Base-by-base conservation (phyloP, 2,329 filamentous ascomycete genomes). In the Diplodia scrobiculata region DNA sequence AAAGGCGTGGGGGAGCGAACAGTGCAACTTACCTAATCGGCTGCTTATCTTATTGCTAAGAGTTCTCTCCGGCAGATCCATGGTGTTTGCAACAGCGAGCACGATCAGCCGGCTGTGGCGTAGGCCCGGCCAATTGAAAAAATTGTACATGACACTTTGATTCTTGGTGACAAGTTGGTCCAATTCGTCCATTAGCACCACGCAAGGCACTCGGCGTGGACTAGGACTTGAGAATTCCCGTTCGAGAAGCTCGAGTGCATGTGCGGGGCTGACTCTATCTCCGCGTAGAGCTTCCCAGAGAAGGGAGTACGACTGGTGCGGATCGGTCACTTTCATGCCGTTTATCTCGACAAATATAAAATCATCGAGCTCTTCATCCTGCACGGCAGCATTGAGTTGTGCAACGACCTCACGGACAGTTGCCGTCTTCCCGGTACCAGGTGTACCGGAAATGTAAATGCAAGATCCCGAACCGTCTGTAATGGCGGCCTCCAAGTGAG, bases 71-170 rank as follows among this genome's bases (percentile, higher is more conserved):
- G 95, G 95, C 67, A 99, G 80, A 79, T 99, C 95, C 95, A 99
- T 99, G 27, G 95, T 99, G 78, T 99, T 99, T 63, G 95, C 96
- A 19, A 99, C 95, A 11, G 96, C 96, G 6, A 99, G 86, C 6
- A 99, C 96, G 76, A 99, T 97, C 52, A 99, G 84, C 58, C 93
- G 87, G 64, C 92, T 97, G 78, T 99, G 93, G 59, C 91, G 87
- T 64, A 98, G 83, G 11, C 91, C 91, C 3, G 95, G 95, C 95
- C 95, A 99, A 75, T 99, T 99, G 85, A 99, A 99, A 78, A 99
- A 99, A 78, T 99, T 99, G 81, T 99, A 99, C 95, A 99, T 99
- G 79, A 99, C 95, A n/a, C 91, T 94, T 77, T 99, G 96, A 73
- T 97, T 98, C 74, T 94, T 95, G 13, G 95, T 99, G 5, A 99